Evolutionary conservation across 1,139 yeast species (phyloP).

Genomic region (Saccharomyces hybrid): DNA sequence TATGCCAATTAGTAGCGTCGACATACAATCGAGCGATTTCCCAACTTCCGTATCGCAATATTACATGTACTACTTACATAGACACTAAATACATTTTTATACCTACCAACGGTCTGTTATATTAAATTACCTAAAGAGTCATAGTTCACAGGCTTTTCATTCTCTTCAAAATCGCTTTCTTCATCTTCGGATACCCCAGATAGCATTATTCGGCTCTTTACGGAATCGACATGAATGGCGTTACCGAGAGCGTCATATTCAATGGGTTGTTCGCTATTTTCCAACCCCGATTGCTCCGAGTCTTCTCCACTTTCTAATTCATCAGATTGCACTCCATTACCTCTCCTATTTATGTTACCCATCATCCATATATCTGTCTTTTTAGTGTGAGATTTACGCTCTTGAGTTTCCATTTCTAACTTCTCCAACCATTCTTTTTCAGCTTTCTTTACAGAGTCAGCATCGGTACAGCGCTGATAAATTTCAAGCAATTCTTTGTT

Average conservation of each 20-base stretch:
- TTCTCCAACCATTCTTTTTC: conserved; percentile 69
- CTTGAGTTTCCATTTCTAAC: conserved; percentile 61
- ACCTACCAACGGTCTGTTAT: conserved; percentile 1
- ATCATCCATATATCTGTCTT: conserved; percentile 66
- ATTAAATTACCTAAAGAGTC: conserved; percentile 25
- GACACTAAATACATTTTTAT: neutral
- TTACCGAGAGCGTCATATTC: conserved; percentile 26
- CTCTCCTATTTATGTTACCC: conserved; percentile 61
- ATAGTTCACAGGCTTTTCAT: conserved; percentile 8
- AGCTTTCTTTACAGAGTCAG: conserved; percentile 62
- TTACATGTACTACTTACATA: neutral
- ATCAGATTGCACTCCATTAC: conserved; percentile 14
- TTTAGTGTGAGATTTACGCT: conserved; percentile 46
- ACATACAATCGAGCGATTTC: neutral
- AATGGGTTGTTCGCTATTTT: conserved; percentile 23
- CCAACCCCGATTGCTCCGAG: conserved; percentile 20
- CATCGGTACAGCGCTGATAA: conserved; percentile 75
- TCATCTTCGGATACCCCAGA: conserved; percentile 21
- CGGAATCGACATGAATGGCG: conserved; percentile 16
- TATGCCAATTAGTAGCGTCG: neutral
- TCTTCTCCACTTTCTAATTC: conserved; percentile 26
- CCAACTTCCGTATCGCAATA: neutral
- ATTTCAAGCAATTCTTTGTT: conserved; percentile 70
- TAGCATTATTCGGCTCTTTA: conserved; percentile 18
- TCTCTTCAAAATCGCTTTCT: conserved; percentile 4